Conservation (phyloP, 2,329 filamentous ascomycete genomes). For the Colletotrichum simmondsii region DNA sequence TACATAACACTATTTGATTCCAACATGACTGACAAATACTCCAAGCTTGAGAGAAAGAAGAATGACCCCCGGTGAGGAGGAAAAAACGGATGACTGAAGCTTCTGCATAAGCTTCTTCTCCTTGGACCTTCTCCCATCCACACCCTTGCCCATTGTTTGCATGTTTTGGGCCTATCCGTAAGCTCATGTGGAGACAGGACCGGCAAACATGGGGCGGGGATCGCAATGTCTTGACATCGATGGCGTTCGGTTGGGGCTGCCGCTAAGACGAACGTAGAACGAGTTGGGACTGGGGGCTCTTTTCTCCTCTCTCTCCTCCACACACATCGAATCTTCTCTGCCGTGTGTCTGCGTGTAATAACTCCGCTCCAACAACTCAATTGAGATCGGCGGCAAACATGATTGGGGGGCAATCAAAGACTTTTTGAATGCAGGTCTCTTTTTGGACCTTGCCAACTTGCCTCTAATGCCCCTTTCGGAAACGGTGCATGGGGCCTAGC, state of each 20-base stretch:
- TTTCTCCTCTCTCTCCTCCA: neutral
- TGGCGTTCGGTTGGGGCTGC: slow-evolving; percentile 1
- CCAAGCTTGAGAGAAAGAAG: neutral
- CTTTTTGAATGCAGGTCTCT: neutral
- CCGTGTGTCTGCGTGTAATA: neutral
- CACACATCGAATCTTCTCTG: no score
- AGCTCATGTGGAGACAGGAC: neutral
- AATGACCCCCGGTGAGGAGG: no score
- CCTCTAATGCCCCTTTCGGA: neutral
- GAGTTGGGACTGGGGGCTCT: neutral
- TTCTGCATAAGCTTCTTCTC: neutral
- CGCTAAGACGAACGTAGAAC: neutral
- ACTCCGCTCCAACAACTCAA: neutral
- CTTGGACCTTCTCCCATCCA: no score
- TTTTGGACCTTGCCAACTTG: neutral
- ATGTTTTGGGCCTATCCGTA: neutral
- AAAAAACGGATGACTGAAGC: neutral
- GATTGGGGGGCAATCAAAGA: neutral
- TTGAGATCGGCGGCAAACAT: neutral
- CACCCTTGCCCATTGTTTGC: neutral
- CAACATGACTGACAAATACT: neutral
- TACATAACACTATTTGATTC: neutral
- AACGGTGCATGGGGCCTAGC: neutral
- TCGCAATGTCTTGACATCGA: slow-evolving; percentile 5
- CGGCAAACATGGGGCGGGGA: neutral